These are phyloP conservation scores for Chalciporus piperatus DNA, from an alignment of 768 basidiomycete genomes.

Conservation along the genomic window DNA sequence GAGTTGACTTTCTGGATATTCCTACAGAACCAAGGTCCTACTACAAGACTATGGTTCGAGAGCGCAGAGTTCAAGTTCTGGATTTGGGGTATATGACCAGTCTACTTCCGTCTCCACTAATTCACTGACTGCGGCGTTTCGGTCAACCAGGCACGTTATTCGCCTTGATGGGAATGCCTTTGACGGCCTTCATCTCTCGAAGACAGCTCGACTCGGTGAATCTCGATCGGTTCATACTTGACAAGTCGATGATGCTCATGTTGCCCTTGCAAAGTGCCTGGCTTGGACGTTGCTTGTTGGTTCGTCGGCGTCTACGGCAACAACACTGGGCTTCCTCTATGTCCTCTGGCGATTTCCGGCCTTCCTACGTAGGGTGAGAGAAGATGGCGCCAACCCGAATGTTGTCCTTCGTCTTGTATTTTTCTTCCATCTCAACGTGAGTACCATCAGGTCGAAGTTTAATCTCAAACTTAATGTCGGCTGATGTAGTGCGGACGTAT, in stretches of 20 bases:
- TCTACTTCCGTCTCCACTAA: background rate
- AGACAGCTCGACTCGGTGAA: slow-evolving; percentile 55
- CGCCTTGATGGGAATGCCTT: slow-evolving; percentile 69
- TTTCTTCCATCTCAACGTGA: slow-evolving; percentile 77
- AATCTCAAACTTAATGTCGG: background rate
- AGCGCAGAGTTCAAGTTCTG: slow-evolving; percentile 77
- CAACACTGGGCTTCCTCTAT: slow-evolving; percentile 68
- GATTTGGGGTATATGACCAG: slow-evolving; percentile 51
- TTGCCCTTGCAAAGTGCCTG: slow-evolving; percentile 45
- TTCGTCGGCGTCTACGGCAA: slow-evolving; percentile 59
- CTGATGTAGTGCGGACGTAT: slow-evolving; percentile 59
- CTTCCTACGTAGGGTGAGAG: slow-evolving; percentile 69
- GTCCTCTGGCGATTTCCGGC: slow-evolving; percentile 68
- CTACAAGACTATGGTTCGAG: slow-evolving; percentile 71
- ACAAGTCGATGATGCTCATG: slow-evolving; percentile 10
- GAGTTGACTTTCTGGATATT: slow-evolving; percentile 84
- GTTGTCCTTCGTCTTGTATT: slow-evolving; percentile 72
- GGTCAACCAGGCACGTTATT: slow-evolving; percentile 51
- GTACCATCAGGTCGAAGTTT: slow-evolving; percentile 23
- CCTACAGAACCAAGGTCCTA: slow-evolving; percentile 72
- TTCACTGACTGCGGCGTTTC: slow-evolving; percentile 13
- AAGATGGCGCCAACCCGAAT: slow-evolving; percentile 69
- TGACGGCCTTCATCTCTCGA: slow-evolving; percentile 61
- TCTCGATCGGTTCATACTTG: background rate
- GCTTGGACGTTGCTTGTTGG: slow-evolving; percentile 79